These are phyloP conservation scores for Yamadazyma akitaensis DNA, from an alignment of 805 yeast genomes.

Conservation along the genomic window DNA sequence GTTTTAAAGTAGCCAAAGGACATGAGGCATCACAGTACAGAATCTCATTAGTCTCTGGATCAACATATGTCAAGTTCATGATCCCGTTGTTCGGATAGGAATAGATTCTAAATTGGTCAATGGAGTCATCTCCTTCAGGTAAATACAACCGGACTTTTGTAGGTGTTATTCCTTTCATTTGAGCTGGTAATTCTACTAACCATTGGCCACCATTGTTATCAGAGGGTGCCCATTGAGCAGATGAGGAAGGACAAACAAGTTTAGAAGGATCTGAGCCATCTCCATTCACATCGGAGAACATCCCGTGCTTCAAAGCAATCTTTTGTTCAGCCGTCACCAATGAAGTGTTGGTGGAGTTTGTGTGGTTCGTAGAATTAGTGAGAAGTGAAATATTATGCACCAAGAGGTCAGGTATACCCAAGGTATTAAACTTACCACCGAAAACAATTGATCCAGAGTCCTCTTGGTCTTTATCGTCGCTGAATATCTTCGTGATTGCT, in stretches of 20 bases:
- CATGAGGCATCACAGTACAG: constrained; percentile 84
- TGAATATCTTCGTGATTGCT: constrained; percentile 51
- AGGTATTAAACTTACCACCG: constrained; percentile 70
- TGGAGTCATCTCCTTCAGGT: constrained; percentile 49
- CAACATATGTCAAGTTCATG: constrained; percentile 85
- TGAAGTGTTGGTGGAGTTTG: constrained; percentile 37
- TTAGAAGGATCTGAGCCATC: constrained; percentile 24
- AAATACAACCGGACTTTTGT: constrained; percentile 72
- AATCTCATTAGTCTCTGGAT: constrained; percentile 60
- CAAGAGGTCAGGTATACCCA: constrained; percentile 51
- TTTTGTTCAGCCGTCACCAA: constrained; percentile 54
- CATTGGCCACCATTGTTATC: constrained; percentile 59
- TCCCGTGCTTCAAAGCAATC: constrained; percentile 56
- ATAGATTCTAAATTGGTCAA: constrained; percentile 64
- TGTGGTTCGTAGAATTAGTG: constrained; percentile 19
- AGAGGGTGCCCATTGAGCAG: constrained; percentile 50
- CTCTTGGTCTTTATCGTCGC: constrained; percentile 26
- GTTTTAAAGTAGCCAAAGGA: constrained; percentile 52
- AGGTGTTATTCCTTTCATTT: constrained; percentile 51
- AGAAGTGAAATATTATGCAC: constrained; percentile 30
- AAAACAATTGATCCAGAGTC: constrained; percentile 55
- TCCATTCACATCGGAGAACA: constrained; percentile 47
- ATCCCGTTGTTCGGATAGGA: constrained; percentile 82
- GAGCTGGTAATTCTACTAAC: constrained; percentile 55
- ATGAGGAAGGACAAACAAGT: constrained; percentile 57